Base-by-base conservation (phyloP, 1,284 basidiomycete genomes). In the Leccinum griseonigrum region DNA sequence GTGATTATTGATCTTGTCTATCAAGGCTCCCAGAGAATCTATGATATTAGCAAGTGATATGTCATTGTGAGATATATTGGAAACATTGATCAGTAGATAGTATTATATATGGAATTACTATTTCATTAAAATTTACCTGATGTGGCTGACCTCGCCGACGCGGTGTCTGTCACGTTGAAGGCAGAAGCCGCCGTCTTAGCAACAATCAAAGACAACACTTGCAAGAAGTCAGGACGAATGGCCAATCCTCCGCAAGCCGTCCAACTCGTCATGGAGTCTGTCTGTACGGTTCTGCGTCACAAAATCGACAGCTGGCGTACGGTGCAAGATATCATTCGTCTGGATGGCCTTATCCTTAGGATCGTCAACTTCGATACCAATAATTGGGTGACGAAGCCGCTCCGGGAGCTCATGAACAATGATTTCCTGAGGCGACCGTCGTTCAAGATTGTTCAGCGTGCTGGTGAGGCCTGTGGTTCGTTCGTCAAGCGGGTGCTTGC, bases 401-500 rank as follows among this genome's bases (percentile, higher is more conserved):
- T 98, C 31, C 92, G 97, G 36, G 96, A 98, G 56, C 80, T 86
- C 64, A 97, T 99, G 93, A 95, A 92, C 79, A 87, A 83, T 67
- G 96, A 99, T 66, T 99, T 94, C 82, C 82, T 99, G 67, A 91
- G 88, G 69, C 88, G 93, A 43, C 91, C 96, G 0, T 88, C 90
- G 3, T 99, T 90, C 83, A 98, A 98, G 74, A 92, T 84, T 8
- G 96, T 99, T 59, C 91, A 99, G 71, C 91, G 92, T 62, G 97
- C 97, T 28, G 96, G 93, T 78, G 94, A 91, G 79, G 98, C 98
- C 29, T 99, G 97, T 74, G 97, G 97, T 52, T 98, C 97, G 22
- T 86, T 99, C 43, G 97, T 97, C 66, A 97, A 98, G 75, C 98
- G 97, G 97, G 96, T 91, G 8, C 87, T 99, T 61, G 97, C 97